Evolutionary conservation across 164 flowering plant species (phyloP), one percentile per base, ranked within the genome.

Genomic region (grape (Vitis vinifera)): DNA sequence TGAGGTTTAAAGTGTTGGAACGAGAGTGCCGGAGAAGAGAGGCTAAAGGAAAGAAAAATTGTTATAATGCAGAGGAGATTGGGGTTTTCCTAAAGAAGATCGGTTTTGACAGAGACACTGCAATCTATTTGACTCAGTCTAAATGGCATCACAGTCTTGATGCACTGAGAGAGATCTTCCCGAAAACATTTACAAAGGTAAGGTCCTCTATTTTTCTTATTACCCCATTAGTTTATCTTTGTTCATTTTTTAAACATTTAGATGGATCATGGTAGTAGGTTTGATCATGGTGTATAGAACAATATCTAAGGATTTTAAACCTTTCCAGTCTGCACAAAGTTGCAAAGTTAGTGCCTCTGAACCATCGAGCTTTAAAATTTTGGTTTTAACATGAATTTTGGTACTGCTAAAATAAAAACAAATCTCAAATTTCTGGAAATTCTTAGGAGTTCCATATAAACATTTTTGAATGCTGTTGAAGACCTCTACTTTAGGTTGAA

Each of bases 151-250:
- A 76, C 80, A 85, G 89, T 76, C 91, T 93, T 57, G 83, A 86
- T 70, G 76, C 81, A 68, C 79, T 95, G 62, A 95, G 86, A 82
- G 90, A 87, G 44, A 71, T 84, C 59, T 95, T 93, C 81, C 99
- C 97, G 1, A 93, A 85, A 75, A 87, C 90, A 8, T 90, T 89
- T 62, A 93, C 93, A 31, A 95, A 95, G 97, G 99, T 95, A 61
- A 67, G 70, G 9, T 2, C 19, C 14, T 51, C 58, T 37, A 64
- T 23, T 23, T 2, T 50, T 30, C 5, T 51, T 44, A 23, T 23
- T 23, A 23, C 27, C 27, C 27, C 27, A 23, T 23, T 23, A 23
- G 27, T 23, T 14, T 60, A 11, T 48, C n/a, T 11, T 27, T 10
- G 10, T 65, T 61, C 13, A 14, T 9, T 16, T 73, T 29, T 16